Evolutionary conservation across 2,329 filamentous ascomycete species (phyloP).

Genomic region (Sporothrix variecibatus): DNA sequence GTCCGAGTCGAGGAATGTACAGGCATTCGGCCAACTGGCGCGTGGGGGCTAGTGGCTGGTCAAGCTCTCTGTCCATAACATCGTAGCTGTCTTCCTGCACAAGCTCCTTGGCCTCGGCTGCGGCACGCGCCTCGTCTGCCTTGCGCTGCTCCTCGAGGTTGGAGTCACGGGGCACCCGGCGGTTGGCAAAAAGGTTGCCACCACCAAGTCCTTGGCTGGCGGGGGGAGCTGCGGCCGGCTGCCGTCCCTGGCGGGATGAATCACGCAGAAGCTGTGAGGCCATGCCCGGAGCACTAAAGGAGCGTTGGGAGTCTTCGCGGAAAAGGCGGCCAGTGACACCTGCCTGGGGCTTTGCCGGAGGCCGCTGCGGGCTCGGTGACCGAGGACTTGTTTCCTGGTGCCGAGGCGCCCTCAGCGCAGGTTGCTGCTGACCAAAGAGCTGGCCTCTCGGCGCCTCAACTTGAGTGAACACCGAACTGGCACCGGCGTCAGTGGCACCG

Average conservation of each 20-base stretch:
- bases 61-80: conserved; percentile 61
- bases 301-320: conserved; percentile 56
- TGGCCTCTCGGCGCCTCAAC: conserved; percentile 47
- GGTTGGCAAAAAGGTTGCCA: conserved; percentile 33
- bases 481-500: conserved; percentile 48
- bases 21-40: conserved; percentile 68
- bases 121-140: conserved; percentile 55
- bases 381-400: conserved; percentile 60
- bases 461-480: conserved; percentile 50
- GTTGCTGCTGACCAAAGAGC: conserved; percentile 59
- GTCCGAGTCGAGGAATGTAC: conserved; percentile 46
- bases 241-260: conserved; percentile 38
- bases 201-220: not conserved
- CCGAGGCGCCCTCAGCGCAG: conserved; percentile 56
- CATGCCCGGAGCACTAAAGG: conserved; percentile 62
- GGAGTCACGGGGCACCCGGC: conserved; percentile 49
- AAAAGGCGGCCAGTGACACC: conserved; percentile 45
- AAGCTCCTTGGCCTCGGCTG: conserved; percentile 60
- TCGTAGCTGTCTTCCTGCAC: conserved; percentile 70
- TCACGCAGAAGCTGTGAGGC: conserved; percentile 55
- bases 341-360: conserved; percentile 21
- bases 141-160: conserved; percentile 55
- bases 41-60: conserved; percentile 62
- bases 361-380: conserved; percentile 68
- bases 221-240: conserved; percentile 36